Evolutionary conservation across 352 stramenopile genomes (phyloP), one percentile per base, ranked within the genome.

Genomic region (Sclerospora graminicola): DNA sequence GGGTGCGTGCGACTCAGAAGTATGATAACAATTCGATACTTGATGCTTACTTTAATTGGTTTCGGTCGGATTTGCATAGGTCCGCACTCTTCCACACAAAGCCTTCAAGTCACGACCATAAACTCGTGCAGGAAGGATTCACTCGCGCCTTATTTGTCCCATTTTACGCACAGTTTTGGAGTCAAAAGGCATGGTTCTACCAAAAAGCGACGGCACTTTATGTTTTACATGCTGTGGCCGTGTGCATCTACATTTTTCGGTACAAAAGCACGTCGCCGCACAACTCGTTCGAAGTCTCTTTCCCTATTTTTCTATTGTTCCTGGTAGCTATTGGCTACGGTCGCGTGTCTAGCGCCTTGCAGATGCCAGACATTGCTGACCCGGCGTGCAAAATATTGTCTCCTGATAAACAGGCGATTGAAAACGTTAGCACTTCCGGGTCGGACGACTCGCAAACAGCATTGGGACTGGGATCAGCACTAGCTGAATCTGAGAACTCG

Each of bases 21-120:
- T n/a, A n/a, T n/a, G n/a, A n/a, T n/a, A n/a, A n/a, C n/a, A n/a
- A n/a, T n/a, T n/a, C n/a, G n/a, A n/a, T n/a, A n/a, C n/a, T 6
- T 20, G 26, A 35, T 36, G 16, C 14, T 26, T 14, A 1, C 11
- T n/a, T 23, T 19, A 20, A n/a, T n/a, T 31, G 19, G 14, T 48
- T 14, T 26, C 47, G 5, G n/a, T 35, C 30, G 30, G 2, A 14
- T 33, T 34, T 39, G 2, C 18, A 33, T 20, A 85, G 73, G 30
- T 91, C 80, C 16, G 77, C 76, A 16, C 78, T 89, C 20, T 91
- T 91, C 51, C 76, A 91, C 45, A 91, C 80, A 37, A 91, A 91
- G 44, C 74, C 80, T 5, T 71, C 76, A 4, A 84, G 75, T 39
- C 75, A 91, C 41, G 78, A 91, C 65, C 73, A 74, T 41, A 83